Evolutionary conservation across 2,329 filamentous ascomycete genomes (phyloP), one percentile per base, ranked within the genome.

Genomic region (Orbilia ellipsospora): DNA sequence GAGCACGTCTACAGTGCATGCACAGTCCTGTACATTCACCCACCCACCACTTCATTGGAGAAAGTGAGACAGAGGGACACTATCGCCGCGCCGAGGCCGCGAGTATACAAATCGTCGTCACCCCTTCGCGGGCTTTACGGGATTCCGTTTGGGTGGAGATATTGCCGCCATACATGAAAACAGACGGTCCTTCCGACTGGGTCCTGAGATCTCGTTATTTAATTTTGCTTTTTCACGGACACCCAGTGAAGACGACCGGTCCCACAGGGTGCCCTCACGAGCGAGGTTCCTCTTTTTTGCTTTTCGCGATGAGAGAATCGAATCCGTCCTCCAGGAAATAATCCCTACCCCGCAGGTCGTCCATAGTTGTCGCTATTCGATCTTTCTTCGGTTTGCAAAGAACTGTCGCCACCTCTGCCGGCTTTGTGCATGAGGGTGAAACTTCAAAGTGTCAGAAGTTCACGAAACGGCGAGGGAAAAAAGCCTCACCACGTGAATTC

Each of bases 401-500:
- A 5, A n/a, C 13, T 40, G 55, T 59, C 40, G 55, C 55, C 36
- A 59, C 55, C 55, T 59, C 31, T 31, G 31, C 54, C 18, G 16
- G 16, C 42, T 45, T n/a, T 48, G 18, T 26, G 55, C 55, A 59
- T 59, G n/a, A 20, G 31, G 40, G 48, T 61, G 42, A 61, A 50
- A 61, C 42, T 36, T 50, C 18, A 18, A 26, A 8, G 44, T 36
- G 54, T 60, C 40, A 48, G 36, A 40, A 44, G 36, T 28, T 15
- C 57, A 50, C 42, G 40, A 61, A 48, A 61, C 18, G 16, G 7
- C 18, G 15, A 61, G 48, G 50, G 10, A 36, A n/a, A 61, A 61
- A 61, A 31, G 57, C 57, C 57, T 61, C 57, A 50, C 57, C 57
- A 61, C 57, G 42, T 48, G 44, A 61, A 36, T 36, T 36, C 31